Evolutionary conservation across 1,139 yeast genomes (phyloP), one percentile per base, ranked within the genome.

Genomic region (Hanseniaspora gamundiae): DNA sequence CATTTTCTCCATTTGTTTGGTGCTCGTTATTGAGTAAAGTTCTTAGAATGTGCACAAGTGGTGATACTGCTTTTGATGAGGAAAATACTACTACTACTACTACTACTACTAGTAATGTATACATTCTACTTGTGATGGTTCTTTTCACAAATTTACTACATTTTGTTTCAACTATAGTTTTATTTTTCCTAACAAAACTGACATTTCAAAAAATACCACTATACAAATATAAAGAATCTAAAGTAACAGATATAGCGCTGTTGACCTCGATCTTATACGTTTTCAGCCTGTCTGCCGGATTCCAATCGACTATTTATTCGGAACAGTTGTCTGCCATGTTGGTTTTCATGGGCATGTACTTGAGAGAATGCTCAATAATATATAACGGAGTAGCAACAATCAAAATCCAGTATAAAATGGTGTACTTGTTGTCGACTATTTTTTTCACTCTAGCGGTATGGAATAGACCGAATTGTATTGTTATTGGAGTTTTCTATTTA

Each of bases 381-480:
- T 33, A 33, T 19, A 17, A 10, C n/a, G 36, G 22, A 8, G n/a
- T 17, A 10, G 7, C n/a, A 7, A 19, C 24, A 9, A 33, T 33
- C n/a, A 11, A 6, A 17, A 33, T 33, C 6, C 13, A 3, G 19
- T 17, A 19, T 17, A 4, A 4, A 3, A 3, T 19, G 21, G 7
- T 33, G 47, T 20, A 47, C 50, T 31, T 42, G 45, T 24, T 69
- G 0, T 73, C 94, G 2, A 86, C 93, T 0, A n/a, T 71, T 0
- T 52, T 73, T 13, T 72, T 84, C 48, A 74, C 80, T 0, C 19
- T 73, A 1, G 75, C 82, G 1, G 74, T 76, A 45, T 69, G 78
- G 5, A 69, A 85, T 30, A 67, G 98, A 47, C 78, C 94, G 21
- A 91, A 91, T 57, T 76, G 88, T 24, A 55, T 87, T 9, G 60